Percentiles rank a stretch among this genome's conserved stretches.
These are phyloP conservation scores for Phytophthora kernoviae DNA, from an alignment of 352 stramenopile species.

Conservation along the genomic window DNA sequence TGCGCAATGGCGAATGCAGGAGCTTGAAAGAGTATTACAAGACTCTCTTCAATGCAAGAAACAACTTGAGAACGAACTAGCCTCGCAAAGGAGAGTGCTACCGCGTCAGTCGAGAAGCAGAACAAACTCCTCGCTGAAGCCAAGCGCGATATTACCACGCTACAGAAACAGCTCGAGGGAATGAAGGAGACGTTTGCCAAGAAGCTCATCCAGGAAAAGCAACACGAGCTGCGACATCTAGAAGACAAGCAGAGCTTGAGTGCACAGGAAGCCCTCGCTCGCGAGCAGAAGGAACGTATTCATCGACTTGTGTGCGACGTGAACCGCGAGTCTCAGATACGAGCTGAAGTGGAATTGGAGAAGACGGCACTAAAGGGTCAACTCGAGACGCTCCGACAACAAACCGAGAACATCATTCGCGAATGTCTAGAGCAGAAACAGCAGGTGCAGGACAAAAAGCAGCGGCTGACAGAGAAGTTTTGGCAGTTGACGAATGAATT, in stretches of 20 bases:
- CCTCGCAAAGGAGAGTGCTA: conserved; percentile 12
- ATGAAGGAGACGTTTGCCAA: conserved; percentile 47
- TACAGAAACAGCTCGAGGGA: conserved; percentile 52
- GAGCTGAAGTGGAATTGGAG: conserved; percentile 57
- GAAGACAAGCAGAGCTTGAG: conserved; percentile 44
- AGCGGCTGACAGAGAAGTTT: conserved; percentile 31
- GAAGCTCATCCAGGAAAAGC: conserved; percentile 38
- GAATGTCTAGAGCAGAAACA: conserved; percentile 47
- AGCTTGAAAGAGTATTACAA: conserved; percentile 60
- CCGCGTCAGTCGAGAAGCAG: conserved; percentile 8
- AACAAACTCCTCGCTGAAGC: conserved; percentile 10
- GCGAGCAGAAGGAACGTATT: conserved; percentile 65
- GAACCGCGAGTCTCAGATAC: conserved; percentile 49
- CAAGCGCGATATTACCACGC: conserved; percentile 37
- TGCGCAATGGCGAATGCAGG: conserved; percentile 55
- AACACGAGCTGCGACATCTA: conserved; percentile 42
- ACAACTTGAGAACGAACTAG: conserved; percentile 48
- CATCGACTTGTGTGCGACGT: conserved; percentile 54
- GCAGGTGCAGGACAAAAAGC: conserved; percentile 38
- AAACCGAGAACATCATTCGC: conserved; percentile 40
- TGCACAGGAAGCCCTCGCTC: conserved; percentile 34
- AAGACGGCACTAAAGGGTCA: conserved; percentile 49
- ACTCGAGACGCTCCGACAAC: conserved; percentile 39
- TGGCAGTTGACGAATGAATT: conserved; percentile 50
- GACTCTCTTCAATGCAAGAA: conserved; percentile 61